Evolutionary conservation across 2,329 filamentous ascomycete genomes (phyloP), one percentile per base, ranked within the genome.

Genomic region (Neopestalotiopsis sp.): DNA sequence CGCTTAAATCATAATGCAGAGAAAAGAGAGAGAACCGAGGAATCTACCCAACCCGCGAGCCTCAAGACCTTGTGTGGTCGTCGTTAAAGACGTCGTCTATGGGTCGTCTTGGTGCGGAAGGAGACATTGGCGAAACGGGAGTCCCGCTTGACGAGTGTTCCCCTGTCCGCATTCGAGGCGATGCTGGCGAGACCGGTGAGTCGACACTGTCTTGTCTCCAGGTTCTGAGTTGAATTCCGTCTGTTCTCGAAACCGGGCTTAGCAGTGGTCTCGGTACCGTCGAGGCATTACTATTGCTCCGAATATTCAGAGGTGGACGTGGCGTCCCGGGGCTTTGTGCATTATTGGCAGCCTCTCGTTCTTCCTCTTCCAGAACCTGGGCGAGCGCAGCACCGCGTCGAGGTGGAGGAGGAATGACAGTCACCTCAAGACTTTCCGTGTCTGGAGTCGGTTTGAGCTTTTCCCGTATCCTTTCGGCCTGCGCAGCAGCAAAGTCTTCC

Each of bases 361-460:
- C 83, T 68, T 89, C 86, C 70, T 90, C 88, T 69, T 89, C 87
- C 2, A 89, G 77, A 7, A 90, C 81, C 67, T 86, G 83, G n/a
- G 86, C 85, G 4, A 90, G 76, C 61, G 87, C 86, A 0, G 86
- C 84, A 5, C 88, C 88, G 68, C 84, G 81, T n/a, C 89, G 84
- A 45, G 85, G 84, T 20, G 89, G 89, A 0, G 89, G 88, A 2
- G 89, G 89, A 14, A 91, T 90, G 7, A 90, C 85, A 20, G 83
- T 88, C 1, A 89, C 84, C 1, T 89, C 88, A 20, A 91, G 79
- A 70, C 84, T 85, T 24, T 86, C 86, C 1, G 85, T 88, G 72
- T 88, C 85, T 0, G 85, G 82, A 0, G 84, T 85, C 10, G 88
- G 85, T 12, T 86, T 82, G 61, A 89, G 83, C 68, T 81, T 85